Conservation (phyloP, 768 basidiomycete genomes). For the Filobasidium wieringae region DNA sequence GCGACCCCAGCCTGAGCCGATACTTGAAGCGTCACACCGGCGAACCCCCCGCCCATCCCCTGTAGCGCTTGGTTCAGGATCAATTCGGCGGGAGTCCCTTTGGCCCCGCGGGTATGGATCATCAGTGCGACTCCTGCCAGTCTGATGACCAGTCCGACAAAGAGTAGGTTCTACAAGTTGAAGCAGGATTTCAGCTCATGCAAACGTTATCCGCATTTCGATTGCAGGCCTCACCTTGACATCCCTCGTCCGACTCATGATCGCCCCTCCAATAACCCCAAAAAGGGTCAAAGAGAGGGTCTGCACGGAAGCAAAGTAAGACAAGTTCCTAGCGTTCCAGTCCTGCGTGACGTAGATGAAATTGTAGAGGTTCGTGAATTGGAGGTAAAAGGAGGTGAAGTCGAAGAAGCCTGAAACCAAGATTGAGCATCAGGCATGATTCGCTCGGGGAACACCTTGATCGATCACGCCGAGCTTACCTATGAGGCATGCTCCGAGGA, state of each 20-base stretch:
- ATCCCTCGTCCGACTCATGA: slow-evolving; percentile 48
- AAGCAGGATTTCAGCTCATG: too few species aligned
- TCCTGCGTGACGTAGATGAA: slow-evolving; percentile 31
- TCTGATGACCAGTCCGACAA: slow-evolving; percentile 52
- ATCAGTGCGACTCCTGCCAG: slow-evolving; percentile 56
- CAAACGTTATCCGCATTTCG: slow-evolving; percentile 3
- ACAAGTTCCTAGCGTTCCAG: slow-evolving; percentile 50
- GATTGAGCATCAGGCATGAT: not conserved
- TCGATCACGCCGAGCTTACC: slow-evolving; percentile 39
- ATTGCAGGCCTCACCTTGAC: slow-evolving; percentile 44
- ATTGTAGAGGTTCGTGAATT: slow-evolving; percentile 60
- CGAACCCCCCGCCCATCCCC: slow-evolving; percentile 63
- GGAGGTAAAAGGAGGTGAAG: slow-evolving; percentile 45
- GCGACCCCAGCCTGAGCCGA: slow-evolving; percentile 56
- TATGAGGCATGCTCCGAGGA: slow-evolving; percentile 51
- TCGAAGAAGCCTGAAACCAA: slow-evolving; percentile 22
- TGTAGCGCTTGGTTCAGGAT: slow-evolving; percentile 61
- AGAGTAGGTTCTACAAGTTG: slow-evolving; percentile 44
- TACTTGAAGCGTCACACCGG: slow-evolving; percentile 49
- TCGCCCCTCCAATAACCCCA: slow-evolving; percentile 51
- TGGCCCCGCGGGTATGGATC: slow-evolving; percentile 57
- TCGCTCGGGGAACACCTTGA: not conserved
- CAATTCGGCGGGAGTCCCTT: slow-evolving; percentile 39
- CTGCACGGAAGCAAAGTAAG: slow-evolving; percentile 55
- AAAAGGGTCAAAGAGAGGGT: slow-evolving; percentile 51